Conservation (phyloP, 163 green algal genomes). For the Prototheca wickerhamii region DNA sequence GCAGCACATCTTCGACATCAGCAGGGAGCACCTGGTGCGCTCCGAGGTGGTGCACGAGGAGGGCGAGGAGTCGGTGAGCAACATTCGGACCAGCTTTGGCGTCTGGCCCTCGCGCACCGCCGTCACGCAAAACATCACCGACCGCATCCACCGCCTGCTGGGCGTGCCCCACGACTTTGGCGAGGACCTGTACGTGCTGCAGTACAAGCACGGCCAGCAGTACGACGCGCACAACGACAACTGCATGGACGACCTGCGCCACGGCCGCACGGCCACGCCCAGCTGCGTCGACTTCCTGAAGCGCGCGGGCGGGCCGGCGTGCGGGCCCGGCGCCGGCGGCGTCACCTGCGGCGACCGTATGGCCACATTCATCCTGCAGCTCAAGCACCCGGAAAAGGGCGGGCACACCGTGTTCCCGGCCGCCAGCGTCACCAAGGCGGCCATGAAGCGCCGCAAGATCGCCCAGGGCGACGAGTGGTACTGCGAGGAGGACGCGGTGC, state of each 20-base stretch:
- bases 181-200: conserved; percentile 37
- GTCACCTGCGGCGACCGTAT: conserved; percentile 33
- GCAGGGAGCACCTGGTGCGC: conserved; percentile 9
- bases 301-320: conserved; percentile 27
- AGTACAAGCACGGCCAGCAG: conserved; percentile 32
- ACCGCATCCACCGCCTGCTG: conserved; percentile 33
- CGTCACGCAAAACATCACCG: conserved; percentile 16
- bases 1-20: conserved; percentile 17
- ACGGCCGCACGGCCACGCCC: neutral
- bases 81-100: conserved; percentile 15
- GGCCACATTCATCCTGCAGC: conserved; percentile 36
- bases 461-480: conserved; percentile 10
- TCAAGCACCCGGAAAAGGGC: conserved; percentile 14
- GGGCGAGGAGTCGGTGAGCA: conserved; percentile 1
- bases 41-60: conserved; percentile 14
- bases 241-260: conserved; percentile 14
- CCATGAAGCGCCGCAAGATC: conserved; percentile 2
- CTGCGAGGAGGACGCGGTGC: conserved; percentile 8
- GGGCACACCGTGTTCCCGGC: conserved; percentile 28
- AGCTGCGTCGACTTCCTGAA: conserved; percentile 30
- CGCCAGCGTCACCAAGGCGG: neutral
- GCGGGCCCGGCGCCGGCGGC: conserved; percentile 26
- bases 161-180: conserved; percentile 36
- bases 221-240: conserved; percentile 34
- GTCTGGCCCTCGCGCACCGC: conserved; percentile 15